A percentile compares a stretch with the other conserved stretches of the same genome.
phyloP scores from a whole-genome alignment of 768 basidiomycete species.

The Lepiota venenata region DNA sequence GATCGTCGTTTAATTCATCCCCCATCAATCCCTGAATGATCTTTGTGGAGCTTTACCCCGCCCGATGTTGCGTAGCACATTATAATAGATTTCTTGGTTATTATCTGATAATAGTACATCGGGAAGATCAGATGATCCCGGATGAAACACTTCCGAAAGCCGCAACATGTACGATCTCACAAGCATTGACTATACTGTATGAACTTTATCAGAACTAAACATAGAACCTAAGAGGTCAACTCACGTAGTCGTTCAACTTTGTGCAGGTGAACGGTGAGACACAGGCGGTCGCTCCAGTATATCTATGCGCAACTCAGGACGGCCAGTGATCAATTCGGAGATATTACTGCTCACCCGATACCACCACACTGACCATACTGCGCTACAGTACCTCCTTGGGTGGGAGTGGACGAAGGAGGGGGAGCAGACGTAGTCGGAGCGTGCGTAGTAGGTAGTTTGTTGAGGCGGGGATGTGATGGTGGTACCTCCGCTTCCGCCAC shows the following conservation, averaged over 20 bases:
- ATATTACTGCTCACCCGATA: conserved; percentile 18
- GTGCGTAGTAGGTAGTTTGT: conserved; percentile 11
- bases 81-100: too few relatives aligned
- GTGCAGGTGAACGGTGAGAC: conserved; percentile 20
- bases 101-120: too few relatives aligned
- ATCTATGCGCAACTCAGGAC: conserved; percentile 2
- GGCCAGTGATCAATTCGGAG: not conserved
- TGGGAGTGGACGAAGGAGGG: conserved; percentile 17
- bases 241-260: conserved; percentile 18
- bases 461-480: conserved; percentile 13
- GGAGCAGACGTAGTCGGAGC: conserved; percentile 14
- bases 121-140: too few relatives aligned
- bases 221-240: not conserved
- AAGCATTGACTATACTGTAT: conserved; percentile 7
- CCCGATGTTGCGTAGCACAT: too few relatives aligned
- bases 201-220: not conserved
- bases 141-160: too few relatives aligned
- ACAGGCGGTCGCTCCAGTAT: conserved; percentile 17
- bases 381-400: conserved; percentile 25
- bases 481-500: conserved; percentile 16
- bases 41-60: too few relatives aligned
- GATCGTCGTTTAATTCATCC: too few relatives aligned
- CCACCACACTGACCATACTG: conserved; percentile 45
- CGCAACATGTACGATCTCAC: not conserved
- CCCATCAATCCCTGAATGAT: too few relatives aligned